Conservation (phyloP, 2,329 filamentous ascomycete genomes). For the Claviceps africana region DNA sequence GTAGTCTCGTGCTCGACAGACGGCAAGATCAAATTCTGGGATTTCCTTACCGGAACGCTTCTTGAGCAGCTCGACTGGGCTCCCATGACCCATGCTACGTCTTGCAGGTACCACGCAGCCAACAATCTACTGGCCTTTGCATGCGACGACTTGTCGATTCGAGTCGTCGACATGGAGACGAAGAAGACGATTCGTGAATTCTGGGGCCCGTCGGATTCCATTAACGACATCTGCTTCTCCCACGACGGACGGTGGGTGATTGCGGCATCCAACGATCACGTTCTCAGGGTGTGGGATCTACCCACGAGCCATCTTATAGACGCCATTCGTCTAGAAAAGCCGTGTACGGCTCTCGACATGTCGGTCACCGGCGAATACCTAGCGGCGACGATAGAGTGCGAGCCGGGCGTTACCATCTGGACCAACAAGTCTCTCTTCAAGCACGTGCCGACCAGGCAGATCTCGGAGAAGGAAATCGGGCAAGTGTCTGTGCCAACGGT, state of each 20-base stretch:
- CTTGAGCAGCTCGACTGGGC: conserved; percentile 74
- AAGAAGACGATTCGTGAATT: conserved; percentile 85
- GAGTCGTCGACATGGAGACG: conserved; percentile 81
- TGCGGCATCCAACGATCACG: conserved; percentile 66
- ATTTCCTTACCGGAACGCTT: conserved; percentile 71
- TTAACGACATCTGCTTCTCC: conserved; percentile 80
- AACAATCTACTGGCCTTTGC: conserved; percentile 80
- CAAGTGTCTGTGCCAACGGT: conserved; percentile 55
- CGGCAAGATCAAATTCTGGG: conserved; percentile 95
- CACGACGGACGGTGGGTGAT: conserved; percentile 89
- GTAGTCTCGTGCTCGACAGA: conserved; percentile 80
- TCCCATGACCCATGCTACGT: conserved; percentile 56
- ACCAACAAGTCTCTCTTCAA: conserved; percentile 87
- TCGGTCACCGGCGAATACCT: conserved; percentile 84
- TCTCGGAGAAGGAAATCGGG: conserved; percentile 61
- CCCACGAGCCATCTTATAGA: conserved; percentile 93
- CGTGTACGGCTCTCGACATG: conserved; percentile 76
- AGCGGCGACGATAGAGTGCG: conserved; percentile 72
- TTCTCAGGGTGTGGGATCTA: conserved; percentile 84
- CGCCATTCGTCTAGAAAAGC: conserved; percentile 64
- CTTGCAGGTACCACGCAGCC: conserved; percentile 64
- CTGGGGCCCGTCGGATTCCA: conserved; percentile 60
- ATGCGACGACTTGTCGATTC: conserved; percentile 78
- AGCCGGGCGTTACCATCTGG: conserved; percentile 87
- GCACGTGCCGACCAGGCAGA: conserved; percentile 72